Evolutionary conservation across 805 yeast species (phyloP).

Genomic region (Yarrowia sp.): DNA sequence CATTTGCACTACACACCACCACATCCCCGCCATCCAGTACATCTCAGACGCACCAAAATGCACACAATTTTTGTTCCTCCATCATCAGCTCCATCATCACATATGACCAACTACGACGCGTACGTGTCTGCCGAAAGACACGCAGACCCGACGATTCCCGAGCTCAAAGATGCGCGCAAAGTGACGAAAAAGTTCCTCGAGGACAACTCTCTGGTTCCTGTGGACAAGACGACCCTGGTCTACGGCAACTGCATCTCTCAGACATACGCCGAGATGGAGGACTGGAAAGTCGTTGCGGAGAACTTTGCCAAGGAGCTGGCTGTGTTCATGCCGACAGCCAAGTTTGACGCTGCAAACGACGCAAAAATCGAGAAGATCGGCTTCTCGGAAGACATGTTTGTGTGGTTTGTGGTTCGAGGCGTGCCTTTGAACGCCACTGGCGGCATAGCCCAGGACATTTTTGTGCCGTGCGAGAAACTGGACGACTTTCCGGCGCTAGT

Average conservation of each 20-base stretch:
- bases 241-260: slow-evolving; percentile 21
- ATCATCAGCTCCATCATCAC: neutral
- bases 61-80: neutral
- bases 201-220: neutral
- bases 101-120: neutral
- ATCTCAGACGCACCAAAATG: no score
- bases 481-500: slow-evolving; percentile 21
- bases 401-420: slow-evolving; percentile 10
- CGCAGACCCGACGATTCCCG: slow-evolving; percentile 15
- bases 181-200: slow-evolving; percentile 7
- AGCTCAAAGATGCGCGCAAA: slow-evolving; percentile 22
- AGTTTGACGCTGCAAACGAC: slow-evolving; percentile 12
- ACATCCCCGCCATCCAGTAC: no score
- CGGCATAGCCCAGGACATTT: slow-evolving; percentile 14
- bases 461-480: slow-evolving; percentile 13
- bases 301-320: slow-evolving; percentile 22
- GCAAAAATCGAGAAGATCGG: neutral
- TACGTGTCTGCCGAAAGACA: neutral
- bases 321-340: slow-evolving; percentile 18
- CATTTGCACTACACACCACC: no score
- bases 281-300: slow-evolving; percentile 1
- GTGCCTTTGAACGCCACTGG: slow-evolving; percentile 16
- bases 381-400: slow-evolving; percentile 16
- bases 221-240: slow-evolving; percentile 1
- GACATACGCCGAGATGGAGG: neutral